phyloP scores from a whole-genome alignment of 805 yeast species.

The Saccharomycopsis fermentans region DNA sequence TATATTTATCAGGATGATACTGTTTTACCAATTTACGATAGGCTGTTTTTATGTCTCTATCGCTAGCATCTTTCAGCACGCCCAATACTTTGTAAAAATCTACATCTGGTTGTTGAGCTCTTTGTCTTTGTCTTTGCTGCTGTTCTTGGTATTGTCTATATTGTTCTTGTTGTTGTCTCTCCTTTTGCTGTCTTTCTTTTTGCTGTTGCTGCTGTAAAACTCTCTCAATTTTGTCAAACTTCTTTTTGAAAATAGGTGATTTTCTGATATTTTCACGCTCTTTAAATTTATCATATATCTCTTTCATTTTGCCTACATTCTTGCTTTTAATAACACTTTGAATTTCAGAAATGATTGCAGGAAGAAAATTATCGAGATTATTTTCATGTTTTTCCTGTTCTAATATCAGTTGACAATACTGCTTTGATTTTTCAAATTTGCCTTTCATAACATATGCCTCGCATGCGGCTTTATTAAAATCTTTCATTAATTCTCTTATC shows the following conservation, averaged over 20 bases:
- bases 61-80: constrained; percentile 55
- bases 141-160: constrained; percentile 30
- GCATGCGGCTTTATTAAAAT: constrained; percentile 12
- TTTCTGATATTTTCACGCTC: constrained; percentile 12
- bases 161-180: constrained; percentile 39
- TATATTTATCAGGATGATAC: constrained; percentile 89
- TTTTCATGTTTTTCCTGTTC: constrained; percentile 5
- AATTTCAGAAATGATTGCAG: constrained; percentile 10
- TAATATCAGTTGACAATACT: constrained; percentile 6
- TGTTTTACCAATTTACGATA: constrained; percentile 68
- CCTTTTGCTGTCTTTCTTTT: constrained; percentile 34
- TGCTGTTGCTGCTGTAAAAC: constrained; percentile 29
- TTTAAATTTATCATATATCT: constrained; percentile 10
- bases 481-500: constrained; percentile 10
- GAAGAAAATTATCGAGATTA: constrained; percentile 10
- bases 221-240: constrained; percentile 25
- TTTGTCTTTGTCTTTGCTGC: constrained; percentile 29
- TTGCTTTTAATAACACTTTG: constrained; percentile 10
- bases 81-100: constrained; percentile 79
- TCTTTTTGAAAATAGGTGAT: constrained; percentile 19
- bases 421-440: constrained; percentile 8
- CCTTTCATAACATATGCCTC: constrained; percentile 8
- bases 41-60: constrained; percentile 66
- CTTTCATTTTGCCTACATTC: constrained; percentile 5
- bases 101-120: constrained; percentile 31